These are phyloP conservation scores for Tarenaya hassleriana DNA, from an alignment of 345 rosid genomes.

Conservation along the genomic window DNA sequence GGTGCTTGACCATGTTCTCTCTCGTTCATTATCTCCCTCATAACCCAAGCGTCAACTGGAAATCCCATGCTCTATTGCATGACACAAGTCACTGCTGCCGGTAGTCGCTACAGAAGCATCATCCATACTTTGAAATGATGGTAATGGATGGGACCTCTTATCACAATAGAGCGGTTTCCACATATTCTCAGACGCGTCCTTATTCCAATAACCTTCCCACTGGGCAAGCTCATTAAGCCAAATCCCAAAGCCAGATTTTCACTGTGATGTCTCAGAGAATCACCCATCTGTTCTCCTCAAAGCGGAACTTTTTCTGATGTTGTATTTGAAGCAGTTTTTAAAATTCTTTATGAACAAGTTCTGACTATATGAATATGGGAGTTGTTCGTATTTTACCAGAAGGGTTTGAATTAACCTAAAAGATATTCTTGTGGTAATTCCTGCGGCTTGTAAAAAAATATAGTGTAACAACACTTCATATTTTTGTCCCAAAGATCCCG, in stretches of 20 bases:
- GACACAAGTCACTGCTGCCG: constrained; percentile 34
- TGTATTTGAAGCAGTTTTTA: too few relatives aligned
- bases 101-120: constrained; percentile 63
- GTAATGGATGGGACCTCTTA: constrained; percentile 58
- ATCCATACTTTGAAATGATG: constrained; percentile 57
- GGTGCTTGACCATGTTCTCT: too few relatives aligned
- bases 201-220: constrained; percentile 45
- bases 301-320: too few relatives aligned
- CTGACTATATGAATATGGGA: not conserved
- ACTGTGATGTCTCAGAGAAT: constrained; percentile 53
- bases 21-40: too few relatives aligned
- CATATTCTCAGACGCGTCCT: constrained; percentile 63
- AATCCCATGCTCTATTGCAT: not conserved
- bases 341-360: not conserved
- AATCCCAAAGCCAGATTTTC: constrained; percentile 59
- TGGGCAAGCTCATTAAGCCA: constrained; percentile 38
- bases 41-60: too few relatives aligned
- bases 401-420: not conserved
- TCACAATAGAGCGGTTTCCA: constrained; percentile 44
- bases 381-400: not conserved
- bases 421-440: not conserved
- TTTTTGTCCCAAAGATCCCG: not conserved
- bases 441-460: not conserved
- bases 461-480: not conserved
- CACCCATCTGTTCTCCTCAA: constrained; percentile 66